A percentile compares a stretch with the other conserved stretches of the same genome.
Conservation (phyloP, 2,329 filamentous ascomycete species). For the Calonectria pseudoreteaudii region DNA sequence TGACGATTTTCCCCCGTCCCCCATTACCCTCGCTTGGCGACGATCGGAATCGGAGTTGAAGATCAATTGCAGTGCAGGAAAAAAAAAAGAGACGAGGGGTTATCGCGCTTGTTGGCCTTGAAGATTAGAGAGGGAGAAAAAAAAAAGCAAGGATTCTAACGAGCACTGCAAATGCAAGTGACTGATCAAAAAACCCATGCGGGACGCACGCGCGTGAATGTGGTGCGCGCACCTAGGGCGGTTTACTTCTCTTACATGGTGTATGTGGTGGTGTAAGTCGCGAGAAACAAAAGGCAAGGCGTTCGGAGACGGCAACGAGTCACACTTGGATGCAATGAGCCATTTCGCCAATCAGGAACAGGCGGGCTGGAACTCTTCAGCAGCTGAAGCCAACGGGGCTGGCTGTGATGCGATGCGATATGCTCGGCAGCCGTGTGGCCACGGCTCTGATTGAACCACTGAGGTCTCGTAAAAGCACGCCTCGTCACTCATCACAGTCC, state of each 20-base stretch:
- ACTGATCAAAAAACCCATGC: background rate
- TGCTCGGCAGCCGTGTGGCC: background rate
- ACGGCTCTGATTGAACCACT: slow-evolving; percentile 1
- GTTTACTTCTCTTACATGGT: no score
- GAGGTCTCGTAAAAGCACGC: slow-evolving; percentile 32
- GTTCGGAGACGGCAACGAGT: background rate
- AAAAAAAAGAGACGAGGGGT: background rate
- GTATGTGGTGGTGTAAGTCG: background rate
- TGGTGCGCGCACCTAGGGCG: background rate
- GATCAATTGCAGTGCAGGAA: background rate
- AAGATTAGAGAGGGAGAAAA: background rate
- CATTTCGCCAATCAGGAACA: background rate
- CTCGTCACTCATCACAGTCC: slow-evolving; percentile 33
- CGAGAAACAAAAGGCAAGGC: background rate
- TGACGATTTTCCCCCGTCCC: background rate
- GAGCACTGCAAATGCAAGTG: background rate
- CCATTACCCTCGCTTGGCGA: background rate
- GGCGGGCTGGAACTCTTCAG: background rate
- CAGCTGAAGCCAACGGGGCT: slow-evolving; percentile 3
- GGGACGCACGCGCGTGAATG: slow-evolving; percentile 1
- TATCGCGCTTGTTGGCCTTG: background rate
- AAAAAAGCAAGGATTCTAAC: background rate
- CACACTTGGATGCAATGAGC: background rate
- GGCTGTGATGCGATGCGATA: background rate
- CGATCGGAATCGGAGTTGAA: background rate